phyloP scores from a whole-genome alignment of 2,329 filamentous ascomycete genomes.

The Diaporthe helianthi region DNA sequence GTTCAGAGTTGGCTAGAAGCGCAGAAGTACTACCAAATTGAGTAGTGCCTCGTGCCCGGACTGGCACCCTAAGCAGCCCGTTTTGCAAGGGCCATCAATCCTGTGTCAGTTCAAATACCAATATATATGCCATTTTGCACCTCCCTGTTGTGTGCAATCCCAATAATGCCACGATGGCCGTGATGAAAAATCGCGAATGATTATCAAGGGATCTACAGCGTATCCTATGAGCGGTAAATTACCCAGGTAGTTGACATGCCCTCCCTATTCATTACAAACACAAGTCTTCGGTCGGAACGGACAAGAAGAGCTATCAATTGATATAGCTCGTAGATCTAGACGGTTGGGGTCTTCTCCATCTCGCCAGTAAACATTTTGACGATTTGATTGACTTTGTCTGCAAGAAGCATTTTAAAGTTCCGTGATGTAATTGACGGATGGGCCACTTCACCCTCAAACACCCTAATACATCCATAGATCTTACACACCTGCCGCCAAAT shows the following conservation, averaged over 20 bases:
- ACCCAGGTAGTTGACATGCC: no score
- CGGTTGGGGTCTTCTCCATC: not conserved
- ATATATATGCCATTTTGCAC: not conserved
- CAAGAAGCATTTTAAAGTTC: not conserved
- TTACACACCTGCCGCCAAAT: not conserved
- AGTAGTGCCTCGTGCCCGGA: no score
- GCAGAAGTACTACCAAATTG: not conserved
- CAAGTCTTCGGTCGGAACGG: not conserved
- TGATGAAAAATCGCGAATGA: no score
- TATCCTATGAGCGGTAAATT: no score
- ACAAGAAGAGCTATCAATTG: no score
- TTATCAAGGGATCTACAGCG: no score
- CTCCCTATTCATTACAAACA: not conserved
- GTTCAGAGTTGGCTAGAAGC: no score
- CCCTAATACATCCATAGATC: not conserved
- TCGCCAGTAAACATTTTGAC: no score
- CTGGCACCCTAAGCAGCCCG: not conserved
- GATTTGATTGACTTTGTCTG: not conserved
- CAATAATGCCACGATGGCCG: rapidly evolving
- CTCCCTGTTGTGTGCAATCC: no score
- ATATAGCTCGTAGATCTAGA: no score
- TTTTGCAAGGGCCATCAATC: not conserved
- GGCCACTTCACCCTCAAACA: not conserved
- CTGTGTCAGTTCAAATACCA: not conserved
- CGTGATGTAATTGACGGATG: not conserved